Conservation (phyloP, 2,329 filamentous ascomycete species). For the Ophiostoma quercus region DNA sequence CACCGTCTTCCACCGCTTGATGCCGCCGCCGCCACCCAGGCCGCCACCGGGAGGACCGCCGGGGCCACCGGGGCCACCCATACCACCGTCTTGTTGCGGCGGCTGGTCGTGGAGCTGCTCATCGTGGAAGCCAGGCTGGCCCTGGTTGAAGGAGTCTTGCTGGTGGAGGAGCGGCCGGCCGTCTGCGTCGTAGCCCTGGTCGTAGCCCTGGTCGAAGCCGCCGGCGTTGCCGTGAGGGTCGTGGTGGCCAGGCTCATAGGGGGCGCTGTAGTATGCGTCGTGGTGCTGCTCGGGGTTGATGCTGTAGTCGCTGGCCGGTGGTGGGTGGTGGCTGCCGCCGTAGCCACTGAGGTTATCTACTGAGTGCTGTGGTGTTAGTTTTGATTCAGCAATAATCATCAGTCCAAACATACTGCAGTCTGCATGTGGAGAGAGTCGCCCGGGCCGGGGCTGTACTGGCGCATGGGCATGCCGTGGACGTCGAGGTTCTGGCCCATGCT, state of each 20-base stretch:
- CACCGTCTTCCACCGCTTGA: slow-evolving; percentile 95
- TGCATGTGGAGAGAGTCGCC: slow-evolving; percentile 72
- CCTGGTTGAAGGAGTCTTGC: not conserved
- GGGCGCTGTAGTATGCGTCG: slow-evolving; percentile 78
- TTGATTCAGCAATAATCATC: too few relatives aligned
- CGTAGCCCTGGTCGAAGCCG: not conserved
- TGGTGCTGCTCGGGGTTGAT: slow-evolving; percentile 81
- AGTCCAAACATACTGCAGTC: slow-evolving; percentile 70
- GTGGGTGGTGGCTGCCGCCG: slow-evolving; percentile 46
- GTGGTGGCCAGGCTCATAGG: slow-evolving; percentile 61
- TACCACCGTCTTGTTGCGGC: slow-evolving; percentile 17
- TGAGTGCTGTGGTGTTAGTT: slow-evolving; percentile 43
- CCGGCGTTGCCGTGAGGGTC: slow-evolving; percentile 48
- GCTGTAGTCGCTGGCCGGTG: slow-evolving; percentile 58
- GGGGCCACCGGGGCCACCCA: slow-evolving; percentile 27
- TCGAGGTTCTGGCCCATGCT: slow-evolving; percentile 49
- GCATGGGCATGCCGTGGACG: slow-evolving; percentile 46
- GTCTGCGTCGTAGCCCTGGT: slow-evolving; percentile 49
- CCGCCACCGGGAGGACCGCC: slow-evolving; percentile 1
- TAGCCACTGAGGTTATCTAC: slow-evolving; percentile 41
- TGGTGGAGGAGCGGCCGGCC: slow-evolving; percentile 64
- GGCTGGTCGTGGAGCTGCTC: slow-evolving; percentile 30
- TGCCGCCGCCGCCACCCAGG: slow-evolving; percentile 43
- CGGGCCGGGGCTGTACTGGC: slow-evolving; percentile 51
- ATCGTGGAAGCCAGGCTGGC: slow-evolving; percentile 40